Evolutionary conservation across 2,329 filamentous ascomycete genomes (phyloP).

Genomic region (Botrytis porri): DNA sequence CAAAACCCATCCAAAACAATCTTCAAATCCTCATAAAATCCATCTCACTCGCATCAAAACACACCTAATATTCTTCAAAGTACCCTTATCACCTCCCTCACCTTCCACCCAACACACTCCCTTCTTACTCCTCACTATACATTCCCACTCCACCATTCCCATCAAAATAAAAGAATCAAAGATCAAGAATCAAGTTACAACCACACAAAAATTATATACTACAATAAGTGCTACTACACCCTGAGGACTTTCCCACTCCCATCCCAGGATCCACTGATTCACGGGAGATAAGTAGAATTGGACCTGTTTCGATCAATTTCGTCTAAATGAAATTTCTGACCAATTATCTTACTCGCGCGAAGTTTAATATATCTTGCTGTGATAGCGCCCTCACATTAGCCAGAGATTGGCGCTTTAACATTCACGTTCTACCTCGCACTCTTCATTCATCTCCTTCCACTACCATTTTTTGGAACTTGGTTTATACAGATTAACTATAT

Average conservation of each 20-base stretch:
- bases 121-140: background rate
- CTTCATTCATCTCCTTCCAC: background rate
- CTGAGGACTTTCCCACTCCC: too few species aligned
- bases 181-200: too few species aligned
- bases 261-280: too few species aligned
- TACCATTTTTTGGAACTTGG: background rate
- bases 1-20: too few species aligned
- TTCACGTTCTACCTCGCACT: background rate
- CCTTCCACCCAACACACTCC: background rate
- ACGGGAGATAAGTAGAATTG: too few species aligned
- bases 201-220: too few species aligned
- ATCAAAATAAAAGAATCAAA: too few species aligned
- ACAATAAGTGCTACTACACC: too few species aligned
- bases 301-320: too few species aligned
- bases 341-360: background rate
- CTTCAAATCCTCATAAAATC: too few species aligned
- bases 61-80: background rate
- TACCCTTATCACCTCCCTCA: background rate
- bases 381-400: background rate
- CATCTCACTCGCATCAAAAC: background rate
- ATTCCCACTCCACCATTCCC: background rate
- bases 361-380: background rate
- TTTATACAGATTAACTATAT: background rate
- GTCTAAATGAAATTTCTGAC: background rate
- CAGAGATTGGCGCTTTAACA: background rate